Evolutionary conservation across 2,329 filamentous ascomycete species (phyloP).

Genomic region (Clonostachys chloroleuca): DNA sequence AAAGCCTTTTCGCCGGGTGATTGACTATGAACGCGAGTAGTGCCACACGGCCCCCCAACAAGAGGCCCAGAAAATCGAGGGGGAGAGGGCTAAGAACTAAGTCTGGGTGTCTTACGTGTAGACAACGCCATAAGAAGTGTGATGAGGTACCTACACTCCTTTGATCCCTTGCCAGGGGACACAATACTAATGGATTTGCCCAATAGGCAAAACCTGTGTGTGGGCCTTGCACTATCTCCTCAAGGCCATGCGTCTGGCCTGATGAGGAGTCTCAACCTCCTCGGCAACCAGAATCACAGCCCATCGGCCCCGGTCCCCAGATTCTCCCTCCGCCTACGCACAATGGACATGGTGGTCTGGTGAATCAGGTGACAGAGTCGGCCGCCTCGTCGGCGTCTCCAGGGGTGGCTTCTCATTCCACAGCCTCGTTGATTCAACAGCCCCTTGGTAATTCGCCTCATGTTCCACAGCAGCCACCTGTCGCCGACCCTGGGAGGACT

Average conservation of each 20-base stretch:
- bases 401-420: background rate
- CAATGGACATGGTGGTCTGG: background rate
- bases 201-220: conserved; percentile 2
- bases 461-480: background rate
- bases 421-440: background rate
- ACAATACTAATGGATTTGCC: too few species aligned
- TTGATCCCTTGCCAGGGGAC: too few species aligned
- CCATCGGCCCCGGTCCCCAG: background rate
- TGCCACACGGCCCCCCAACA: too few species aligned
- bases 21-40: too few species aligned
- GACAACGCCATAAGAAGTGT: too few species aligned
- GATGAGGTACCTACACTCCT: too few species aligned
- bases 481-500: background rate
- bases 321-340: background rate
- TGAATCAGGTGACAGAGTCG: background rate
- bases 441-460: background rate
- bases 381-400: background rate
- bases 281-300: background rate
- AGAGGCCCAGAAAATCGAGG: too few species aligned
- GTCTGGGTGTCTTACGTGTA: too few species aligned
- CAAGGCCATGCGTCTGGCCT: conserved; percentile 12
- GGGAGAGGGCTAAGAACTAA: too few species aligned
- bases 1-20: too few species aligned
- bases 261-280: background rate
- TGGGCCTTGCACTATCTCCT: conserved; percentile 13